Base-by-base conservation (phyloP, 805 yeast species). In the Starmera dryadoides region DNA sequence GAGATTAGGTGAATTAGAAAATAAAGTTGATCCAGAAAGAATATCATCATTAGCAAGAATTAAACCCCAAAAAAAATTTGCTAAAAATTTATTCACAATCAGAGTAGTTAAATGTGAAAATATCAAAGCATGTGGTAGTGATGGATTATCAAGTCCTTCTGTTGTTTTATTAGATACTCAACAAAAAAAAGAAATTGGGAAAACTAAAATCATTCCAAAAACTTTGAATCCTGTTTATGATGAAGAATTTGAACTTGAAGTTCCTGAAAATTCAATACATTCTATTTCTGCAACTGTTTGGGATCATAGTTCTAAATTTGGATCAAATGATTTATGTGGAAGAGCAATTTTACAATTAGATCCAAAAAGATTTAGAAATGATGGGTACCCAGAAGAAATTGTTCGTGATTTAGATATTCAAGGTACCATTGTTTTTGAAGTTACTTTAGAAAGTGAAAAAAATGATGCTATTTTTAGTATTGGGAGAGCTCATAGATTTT, bases 141-240 rank as follows among this genome's bases (percentile, higher is more conserved):
- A 66, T 45, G 74, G 80, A 0, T 44, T 63, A 4, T 60, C 75
- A 6, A 77, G 74, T 45, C 72, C 86, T 0, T 78, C 79, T 47
- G 79, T 82, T 2, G 75, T 86, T 0, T 52, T 86, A 14, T 66
- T 75, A 6, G 87, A 83, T 49, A 71, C 80, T 5, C 59, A 59
- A 30, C 68, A 68, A 2, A 66, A 75, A 30, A 68, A 63, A 37
- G 77, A 77, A 22, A 63, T 85, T 26, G 89, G 83, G 3, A 78
- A 75, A 43, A 89, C 98, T 0, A 68, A 85, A 48, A 72, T 80
- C 0, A 65, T 84, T 4, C 65, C 69, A 23, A 75, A 75, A 39
- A 75, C 79, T 4, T 62, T 73, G 26, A 77, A 79, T 49, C 96
- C 97, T 0, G 75, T 72, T 14, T 91, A 94, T 94, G 85, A 86